Evolutionary conservation across 2,329 filamentous ascomycete species (phyloP).

Genomic region (Talaromyces sp.): DNA sequence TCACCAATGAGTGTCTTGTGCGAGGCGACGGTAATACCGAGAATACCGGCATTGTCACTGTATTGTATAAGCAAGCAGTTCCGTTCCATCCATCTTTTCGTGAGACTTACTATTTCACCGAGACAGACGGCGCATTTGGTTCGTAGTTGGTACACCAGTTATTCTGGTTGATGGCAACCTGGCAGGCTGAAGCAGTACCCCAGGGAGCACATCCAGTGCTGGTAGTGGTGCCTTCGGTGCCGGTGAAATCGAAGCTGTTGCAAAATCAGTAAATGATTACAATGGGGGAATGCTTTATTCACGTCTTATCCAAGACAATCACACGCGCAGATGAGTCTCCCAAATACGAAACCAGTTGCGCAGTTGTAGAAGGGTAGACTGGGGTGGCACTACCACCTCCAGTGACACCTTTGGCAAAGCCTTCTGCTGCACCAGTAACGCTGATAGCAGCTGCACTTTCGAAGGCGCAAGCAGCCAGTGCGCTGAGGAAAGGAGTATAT

Average conservation of each 20-base stretch:
- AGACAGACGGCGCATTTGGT: constrained; percentile 48
- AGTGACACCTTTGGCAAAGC: constrained; percentile 13
- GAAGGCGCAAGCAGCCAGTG: neutral
- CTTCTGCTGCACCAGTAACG: constrained; percentile 11
- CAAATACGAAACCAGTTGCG: constrained; percentile 12
- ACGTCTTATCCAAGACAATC: constrained; percentile 11
- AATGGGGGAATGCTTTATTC: neutral
- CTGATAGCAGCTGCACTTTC: neutral
- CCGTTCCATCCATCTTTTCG: too few species aligned
- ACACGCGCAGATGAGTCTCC: constrained; percentile 10
- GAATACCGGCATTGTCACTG: constrained; percentile 50
- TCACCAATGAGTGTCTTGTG: constrained; percentile 59
- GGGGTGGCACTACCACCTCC: constrained; percentile 13
- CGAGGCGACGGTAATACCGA: constrained; percentile 52
- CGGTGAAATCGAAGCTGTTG: constrained; percentile 51
- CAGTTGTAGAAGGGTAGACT: constrained; percentile 10
- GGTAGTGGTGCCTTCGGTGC: constrained; percentile 51
- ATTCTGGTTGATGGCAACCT: constrained; percentile 60
- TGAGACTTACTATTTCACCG: constrained; percentile 41
- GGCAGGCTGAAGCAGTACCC: constrained; percentile 53
- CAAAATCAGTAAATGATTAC: neutral
- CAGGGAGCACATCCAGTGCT: constrained; percentile 58
- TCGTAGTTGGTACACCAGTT: constrained; percentile 60
- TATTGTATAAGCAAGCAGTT: neutral
- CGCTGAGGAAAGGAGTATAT: neutral